Evolutionary conservation across 1,284 basidiomycete species (phyloP).

Genomic region (Mycena sp.): DNA sequence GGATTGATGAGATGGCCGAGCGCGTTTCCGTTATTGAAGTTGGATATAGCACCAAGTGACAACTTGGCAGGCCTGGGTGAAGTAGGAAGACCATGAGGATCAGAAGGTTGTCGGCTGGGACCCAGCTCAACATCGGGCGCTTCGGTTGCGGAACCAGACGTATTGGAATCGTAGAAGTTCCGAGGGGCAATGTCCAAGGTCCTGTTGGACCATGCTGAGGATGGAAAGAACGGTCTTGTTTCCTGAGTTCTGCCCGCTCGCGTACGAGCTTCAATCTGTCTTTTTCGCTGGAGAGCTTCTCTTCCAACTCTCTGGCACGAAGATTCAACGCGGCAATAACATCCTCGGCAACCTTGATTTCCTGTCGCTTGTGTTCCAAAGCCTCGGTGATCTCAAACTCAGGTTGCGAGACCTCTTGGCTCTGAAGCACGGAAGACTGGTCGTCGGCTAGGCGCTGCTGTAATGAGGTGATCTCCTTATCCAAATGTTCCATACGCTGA

Average conservation of each 20-base stretch:
- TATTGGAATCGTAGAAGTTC: slow-evolving; percentile 23
- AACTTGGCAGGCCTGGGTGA: slow-evolving; percentile 50
- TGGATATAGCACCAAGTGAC: slow-evolving; percentile 50
- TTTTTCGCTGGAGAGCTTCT: slow-evolving; percentile 61
- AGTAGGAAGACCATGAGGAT: slow-evolving; percentile 27
- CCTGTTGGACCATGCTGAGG: slow-evolving; percentile 39
- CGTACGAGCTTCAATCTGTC: slow-evolving; percentile 59
- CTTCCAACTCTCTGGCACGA: slow-evolving; percentile 69
- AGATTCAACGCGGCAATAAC: slow-evolving; percentile 61
- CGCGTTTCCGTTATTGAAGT: slow-evolving; percentile 37
- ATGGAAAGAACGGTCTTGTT: slow-evolving; percentile 52
- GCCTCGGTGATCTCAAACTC: slow-evolving; percentile 61
- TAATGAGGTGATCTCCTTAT: slow-evolving; percentile 73
- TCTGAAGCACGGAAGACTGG: slow-evolving; percentile 57
- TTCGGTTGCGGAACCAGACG: slow-evolving; percentile 1
- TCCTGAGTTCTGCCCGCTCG: slow-evolving; percentile 59
- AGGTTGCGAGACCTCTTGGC: slow-evolving; percentile 52
- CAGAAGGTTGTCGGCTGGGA: slow-evolving; percentile 25
- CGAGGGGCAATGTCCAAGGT: slow-evolving; percentile 26
- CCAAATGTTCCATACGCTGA: slow-evolving; percentile 72
- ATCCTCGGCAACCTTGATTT: slow-evolving; percentile 80
- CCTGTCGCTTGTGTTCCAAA: slow-evolving; percentile 67
- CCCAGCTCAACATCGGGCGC: background rate
- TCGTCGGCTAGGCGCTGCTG: slow-evolving; percentile 64
- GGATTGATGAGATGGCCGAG: slow-evolving; percentile 28